Evolutionary conservation across 441 rosid genomes (phyloP), one percentile per base, ranked within the genome.

Genomic region (Theobroma grandiflorum): DNA sequence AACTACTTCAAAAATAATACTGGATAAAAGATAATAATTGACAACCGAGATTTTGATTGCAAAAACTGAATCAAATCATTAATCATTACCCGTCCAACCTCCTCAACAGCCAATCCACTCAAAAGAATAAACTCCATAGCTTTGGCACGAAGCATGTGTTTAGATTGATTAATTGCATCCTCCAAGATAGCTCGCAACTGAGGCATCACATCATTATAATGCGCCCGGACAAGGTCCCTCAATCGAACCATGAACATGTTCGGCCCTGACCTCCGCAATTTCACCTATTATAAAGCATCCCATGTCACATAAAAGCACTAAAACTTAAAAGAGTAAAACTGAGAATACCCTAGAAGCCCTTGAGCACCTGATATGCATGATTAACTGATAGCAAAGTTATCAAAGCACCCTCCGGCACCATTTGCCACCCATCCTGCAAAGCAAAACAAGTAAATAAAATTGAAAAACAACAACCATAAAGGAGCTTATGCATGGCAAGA

Each of bases 181-280:
- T 79, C 82, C 88, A 88, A 80, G 75, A 90, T 84, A 73, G 86
- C 88, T 82, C 88, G 84, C 84, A 90, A 82, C 82, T 85, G 83
- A 67, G 93, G 91, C 90, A 90, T 88, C 52, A 90, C 91, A 47
- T 83, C 86, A 80, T 80, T 88, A 73, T 88, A 88, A 78, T 88
- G n/a, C n/a, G n/a, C n/a, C n/a, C n/a, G n/a, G n/a, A n/a, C n/a
- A n/a, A n/a, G n/a, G n/a, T n/a, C n/a, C n/a, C n/a, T n/a, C n/a
- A n/a, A n/a, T n/a, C n/a, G n/a, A n/a, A n/a, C n/a, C n/a, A n/a
- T n/a, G n/a, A n/a, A n/a, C n/a, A n/a, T n/a, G n/a, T n/a, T n/a
- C n/a, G n/a, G n/a, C n/a, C n/a, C n/a, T n/a, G n/a, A 85, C 33
- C 85, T 84, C 81, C 82, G 89, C 82, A 90, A 88, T 64, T 77